Conservation (phyloP, 768 basidiomycete species). For the Sarcodon sp. region DNA sequence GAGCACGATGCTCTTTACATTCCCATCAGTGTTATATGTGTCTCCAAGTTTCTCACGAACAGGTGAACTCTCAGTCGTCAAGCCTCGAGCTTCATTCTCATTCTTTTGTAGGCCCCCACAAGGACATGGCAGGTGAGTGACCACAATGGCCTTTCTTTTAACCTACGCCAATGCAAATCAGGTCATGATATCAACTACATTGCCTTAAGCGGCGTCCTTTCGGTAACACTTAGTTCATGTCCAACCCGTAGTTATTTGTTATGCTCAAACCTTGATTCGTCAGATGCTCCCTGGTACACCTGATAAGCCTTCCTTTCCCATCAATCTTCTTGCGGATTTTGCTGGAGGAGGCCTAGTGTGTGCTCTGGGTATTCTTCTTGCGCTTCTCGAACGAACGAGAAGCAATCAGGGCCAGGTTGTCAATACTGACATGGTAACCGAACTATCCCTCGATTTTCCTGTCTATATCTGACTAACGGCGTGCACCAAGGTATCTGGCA, state of each 20-base stretch:
- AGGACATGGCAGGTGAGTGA: slow-evolving; percentile 60
- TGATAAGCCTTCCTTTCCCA: slow-evolving; percentile 56
- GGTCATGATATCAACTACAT: slow-evolving; percentile 84
- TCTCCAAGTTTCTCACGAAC: background rate
- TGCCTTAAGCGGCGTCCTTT: slow-evolving; percentile 63
- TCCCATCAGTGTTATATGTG: background rate
- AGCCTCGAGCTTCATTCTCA: slow-evolving; percentile 10
- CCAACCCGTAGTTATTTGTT: background rate
- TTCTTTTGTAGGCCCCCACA: slow-evolving; percentile 39
- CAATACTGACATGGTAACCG: slow-evolving; percentile 57
- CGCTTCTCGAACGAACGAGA: slow-evolving; percentile 50
- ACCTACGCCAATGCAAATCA: slow-evolving; percentile 8
- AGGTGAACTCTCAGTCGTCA: slow-evolving; percentile 51
- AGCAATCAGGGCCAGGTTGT: slow-evolving; percentile 68
- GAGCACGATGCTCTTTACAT: slow-evolving; percentile 12
- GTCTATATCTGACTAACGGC: background rate
- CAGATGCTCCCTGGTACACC: slow-evolving; percentile 57
- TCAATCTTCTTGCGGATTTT: slow-evolving; percentile 74
- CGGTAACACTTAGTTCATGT: slow-evolving; percentile 27
- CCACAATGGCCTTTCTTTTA: background rate
- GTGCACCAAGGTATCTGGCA: slow-evolving; percentile 54
- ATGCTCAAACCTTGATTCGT: background rate
- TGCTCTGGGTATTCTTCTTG: slow-evolving; percentile 60
- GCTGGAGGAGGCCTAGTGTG: slow-evolving; percentile 71
- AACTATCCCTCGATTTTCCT: background rate